Evolutionary conservation across 768 basidiomycete species (phyloP).

Genomic region (Mycena venus): DNA sequence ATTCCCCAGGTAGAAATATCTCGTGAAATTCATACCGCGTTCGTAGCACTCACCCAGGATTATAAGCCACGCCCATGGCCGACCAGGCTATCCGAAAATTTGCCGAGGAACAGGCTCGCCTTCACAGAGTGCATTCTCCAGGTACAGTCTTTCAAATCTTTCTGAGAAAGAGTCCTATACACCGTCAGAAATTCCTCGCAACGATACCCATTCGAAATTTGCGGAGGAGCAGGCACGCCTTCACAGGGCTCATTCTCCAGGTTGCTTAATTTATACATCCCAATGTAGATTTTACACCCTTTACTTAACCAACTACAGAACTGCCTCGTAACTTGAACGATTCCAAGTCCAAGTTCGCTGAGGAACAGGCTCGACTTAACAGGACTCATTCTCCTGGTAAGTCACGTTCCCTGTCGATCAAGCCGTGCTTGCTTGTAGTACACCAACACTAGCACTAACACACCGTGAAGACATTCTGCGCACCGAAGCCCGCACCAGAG

Average conservation of each 20-base stretch:
- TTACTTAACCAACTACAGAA: neutral
- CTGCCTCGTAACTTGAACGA: slow-evolving; percentile 25
- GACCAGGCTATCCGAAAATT: slow-evolving; percentile 26
- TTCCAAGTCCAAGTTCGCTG: slow-evolving; percentile 12
- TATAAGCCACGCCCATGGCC: slow-evolving; percentile 2
- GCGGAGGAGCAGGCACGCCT: slow-evolving; percentile 33
- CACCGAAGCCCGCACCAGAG: slow-evolving; percentile 6
- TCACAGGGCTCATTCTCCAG: slow-evolving; percentile 29
- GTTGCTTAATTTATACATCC: neutral
- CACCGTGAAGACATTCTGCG: neutral
- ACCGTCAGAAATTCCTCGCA: slow-evolving; percentile 28
- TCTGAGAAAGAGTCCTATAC: no score
- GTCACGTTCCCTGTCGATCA: no score
- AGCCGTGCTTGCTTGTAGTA: neutral
- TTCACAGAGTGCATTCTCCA: slow-evolving; percentile 30
- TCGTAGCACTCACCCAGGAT: neutral
- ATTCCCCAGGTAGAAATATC: slow-evolving; percentile 21
- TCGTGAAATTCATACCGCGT: neutral
- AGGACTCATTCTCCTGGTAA: slow-evolving; percentile 27
- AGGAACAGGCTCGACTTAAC: slow-evolving; percentile 24
- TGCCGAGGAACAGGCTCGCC: slow-evolving; percentile 34
- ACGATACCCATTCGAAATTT: slow-evolving; percentile 26
- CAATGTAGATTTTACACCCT: no score
- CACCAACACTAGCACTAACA: no score
- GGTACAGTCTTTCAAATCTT: no score